These are phyloP conservation scores for Russula abietina DNA, from an alignment of 768 basidiomycete species.

Conservation along the genomic window DNA sequence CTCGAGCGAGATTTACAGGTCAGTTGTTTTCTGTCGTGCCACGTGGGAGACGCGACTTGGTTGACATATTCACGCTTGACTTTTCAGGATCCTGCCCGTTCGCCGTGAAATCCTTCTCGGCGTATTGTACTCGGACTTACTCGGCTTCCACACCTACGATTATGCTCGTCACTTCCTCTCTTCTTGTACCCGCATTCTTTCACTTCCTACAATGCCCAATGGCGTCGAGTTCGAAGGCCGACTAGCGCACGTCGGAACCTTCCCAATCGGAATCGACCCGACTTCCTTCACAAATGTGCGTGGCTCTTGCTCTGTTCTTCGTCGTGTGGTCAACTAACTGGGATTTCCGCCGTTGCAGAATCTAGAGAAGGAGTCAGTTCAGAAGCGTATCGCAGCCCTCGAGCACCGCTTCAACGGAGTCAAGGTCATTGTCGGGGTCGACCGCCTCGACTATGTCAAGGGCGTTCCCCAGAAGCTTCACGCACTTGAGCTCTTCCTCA, in stretches of 20 bases:
- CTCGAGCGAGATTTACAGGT: slow-evolving; percentile 96
- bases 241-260: slow-evolving; percentile 94
- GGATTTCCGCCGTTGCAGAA: slow-evolving; percentile 43
- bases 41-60: background rate
- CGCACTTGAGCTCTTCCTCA: slow-evolving; percentile 91
- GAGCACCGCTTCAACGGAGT: slow-evolving; percentile 89
- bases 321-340: slow-evolving; percentile 8
- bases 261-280: slow-evolving; percentile 98
- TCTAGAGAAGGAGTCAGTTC: slow-evolving; percentile 72
- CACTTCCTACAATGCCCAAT: slow-evolving; percentile 94
- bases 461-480: slow-evolving; percentile 98
- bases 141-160: slow-evolving; percentile 99
- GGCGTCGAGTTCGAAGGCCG: slow-evolving; percentile 95
- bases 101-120: slow-evolving; percentile 97
- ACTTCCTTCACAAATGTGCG: slow-evolving; percentile 77
- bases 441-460: slow-evolving; percentile 99
- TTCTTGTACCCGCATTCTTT: slow-evolving; percentile 93
- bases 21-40: slow-evolving; percentile 27
- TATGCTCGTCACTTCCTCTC: slow-evolving; percentile 99
- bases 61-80: slow-evolving; percentile 1
- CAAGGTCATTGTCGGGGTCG: slow-evolving; percentile 97
- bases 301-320: background rate
- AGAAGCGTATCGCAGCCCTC: slow-evolving; percentile 70
- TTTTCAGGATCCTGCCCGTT: slow-evolving; percentile 83
- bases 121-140: slow-evolving; percentile 90